Percentiles rank a stretch among this genome's conserved stretches.
Evolutionary conservation across 2,329 filamentous ascomycete genomes (phyloP).

Genomic region (Botrytis fabae): DNA sequence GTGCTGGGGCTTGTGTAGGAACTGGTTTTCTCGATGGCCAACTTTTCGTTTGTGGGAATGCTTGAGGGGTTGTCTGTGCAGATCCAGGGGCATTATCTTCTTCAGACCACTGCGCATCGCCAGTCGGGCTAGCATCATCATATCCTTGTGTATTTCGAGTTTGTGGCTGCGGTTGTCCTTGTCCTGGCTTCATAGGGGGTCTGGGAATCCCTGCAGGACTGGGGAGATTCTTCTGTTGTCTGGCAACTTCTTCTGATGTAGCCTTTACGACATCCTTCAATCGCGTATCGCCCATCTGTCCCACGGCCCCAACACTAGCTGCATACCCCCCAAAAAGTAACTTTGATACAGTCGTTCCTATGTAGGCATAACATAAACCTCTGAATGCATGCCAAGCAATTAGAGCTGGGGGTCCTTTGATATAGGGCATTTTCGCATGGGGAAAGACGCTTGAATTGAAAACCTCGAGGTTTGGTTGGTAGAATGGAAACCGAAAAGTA

Average conservation of each 20-base stretch:
- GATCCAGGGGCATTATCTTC: conserved; percentile 25
- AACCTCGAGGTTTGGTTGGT: conserved; percentile 34
- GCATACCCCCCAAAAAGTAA: conserved; percentile 36
- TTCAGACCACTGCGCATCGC: conserved; percentile 27
- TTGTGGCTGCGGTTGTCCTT: conserved; percentile 22
- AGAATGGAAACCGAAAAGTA: conserved; percentile 39
- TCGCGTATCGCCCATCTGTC: conserved; percentile 35
- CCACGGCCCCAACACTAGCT: conserved; percentile 31
- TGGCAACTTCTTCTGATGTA: conserved; percentile 20
- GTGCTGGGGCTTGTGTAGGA: conserved; percentile 11
- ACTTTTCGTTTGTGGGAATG: conserved; percentile 4
- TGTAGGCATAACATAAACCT: conserved; percentile 30
- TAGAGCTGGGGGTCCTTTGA: conserved; percentile 29
- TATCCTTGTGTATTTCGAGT: conserved; percentile 21
- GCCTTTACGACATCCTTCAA: conserved; percentile 31
- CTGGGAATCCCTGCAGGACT: conserved; percentile 15
- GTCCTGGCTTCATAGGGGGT: conserved; percentile 13
- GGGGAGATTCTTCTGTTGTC: conserved; percentile 7
- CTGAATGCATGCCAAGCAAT: conserved; percentile 35
- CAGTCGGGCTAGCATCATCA: conserved; percentile 38
- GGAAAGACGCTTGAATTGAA: conserved; percentile 33
- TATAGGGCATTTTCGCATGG: conserved; percentile 11
- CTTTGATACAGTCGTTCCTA: conserved; percentile 29
- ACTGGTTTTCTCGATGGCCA: not conserved
- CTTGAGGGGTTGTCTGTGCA: not conserved